phyloP scores from a whole-genome alignment of 805 yeast species.

The Lipomyces orientalis region DNA sequence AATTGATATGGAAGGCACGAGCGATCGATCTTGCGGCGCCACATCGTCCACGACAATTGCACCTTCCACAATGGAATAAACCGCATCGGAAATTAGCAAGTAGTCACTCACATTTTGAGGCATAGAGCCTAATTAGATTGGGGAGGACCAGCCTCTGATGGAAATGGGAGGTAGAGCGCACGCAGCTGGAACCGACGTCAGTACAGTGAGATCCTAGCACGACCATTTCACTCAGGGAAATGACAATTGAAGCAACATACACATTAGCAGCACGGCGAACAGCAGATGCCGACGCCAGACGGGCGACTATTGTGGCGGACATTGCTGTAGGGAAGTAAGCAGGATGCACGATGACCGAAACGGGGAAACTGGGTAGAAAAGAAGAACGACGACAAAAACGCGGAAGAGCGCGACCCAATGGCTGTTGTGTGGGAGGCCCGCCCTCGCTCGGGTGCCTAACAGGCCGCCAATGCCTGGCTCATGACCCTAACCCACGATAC shows the following conservation, averaged over 20 bases:
- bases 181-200: conserved; percentile 10
- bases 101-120: conserved; percentile 45
- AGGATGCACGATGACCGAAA: background rate
- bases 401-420: conserved; percentile 2
- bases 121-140: conserved; percentile 45
- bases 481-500: background rate
- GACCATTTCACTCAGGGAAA: background rate
- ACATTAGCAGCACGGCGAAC: conserved; percentile 22
- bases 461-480: too few species aligned
- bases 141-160: conserved; percentile 39
- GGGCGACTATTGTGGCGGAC: conserved; percentile 34
- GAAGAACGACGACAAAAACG: conserved; percentile 8
- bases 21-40: background rate
- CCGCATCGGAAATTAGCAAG: background rate
- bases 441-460: background rate
- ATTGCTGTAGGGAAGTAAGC: conserved; percentile 2
- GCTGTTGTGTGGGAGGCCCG: background rate
- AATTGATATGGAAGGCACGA: background rate
- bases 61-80: background rate
- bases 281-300: conserved; percentile 35
- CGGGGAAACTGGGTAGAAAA: conserved; percentile 1
- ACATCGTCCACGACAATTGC: background rate
- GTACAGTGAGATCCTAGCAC: background rate
- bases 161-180: conserved; percentile 21
- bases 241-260: conserved; percentile 18